Evolutionary conservation across 371 early-diverging fungal genomes (phyloP).

Genomic region (Dinochytrium kinnereticum): DNA sequence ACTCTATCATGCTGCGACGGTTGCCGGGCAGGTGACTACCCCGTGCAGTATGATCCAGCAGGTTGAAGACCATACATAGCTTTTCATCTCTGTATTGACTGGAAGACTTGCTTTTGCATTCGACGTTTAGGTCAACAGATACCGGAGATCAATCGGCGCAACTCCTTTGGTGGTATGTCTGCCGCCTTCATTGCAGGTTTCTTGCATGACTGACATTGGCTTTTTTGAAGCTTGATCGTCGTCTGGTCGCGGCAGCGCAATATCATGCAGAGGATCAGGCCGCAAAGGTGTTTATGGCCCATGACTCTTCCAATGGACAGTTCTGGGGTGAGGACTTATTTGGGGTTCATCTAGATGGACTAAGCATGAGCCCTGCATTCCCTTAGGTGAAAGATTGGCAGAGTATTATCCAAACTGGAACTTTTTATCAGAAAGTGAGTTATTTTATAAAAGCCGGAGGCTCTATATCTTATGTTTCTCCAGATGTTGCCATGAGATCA

Average conservation of each 20-base stretch:
- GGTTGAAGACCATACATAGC: conserved; percentile 9
- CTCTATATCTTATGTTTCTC: not conserved
- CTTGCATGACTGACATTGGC: not conserved
- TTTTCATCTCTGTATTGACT: too few relatives aligned
- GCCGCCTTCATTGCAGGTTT: not conserved
- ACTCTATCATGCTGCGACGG: not conserved
- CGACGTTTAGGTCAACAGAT: conserved; percentile 8
- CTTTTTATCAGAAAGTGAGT: conserved; percentile 9
- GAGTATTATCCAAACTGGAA: conserved; percentile 13
- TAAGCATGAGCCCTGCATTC: too few relatives aligned
- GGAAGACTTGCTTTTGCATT: not conserved
- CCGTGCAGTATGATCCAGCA: conserved; percentile 3
- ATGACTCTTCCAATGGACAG: not conserved
- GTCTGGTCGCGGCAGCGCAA: conserved; percentile 11
- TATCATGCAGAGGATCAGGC: conserved; percentile 8
- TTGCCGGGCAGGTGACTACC: not conserved
- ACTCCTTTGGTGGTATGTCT: not conserved
- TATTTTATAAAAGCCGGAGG: not conserved
- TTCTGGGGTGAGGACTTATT: not conserved
- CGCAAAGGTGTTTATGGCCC: not conserved
- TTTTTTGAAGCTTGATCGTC: not conserved
- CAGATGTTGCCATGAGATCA: conserved; percentile 9
- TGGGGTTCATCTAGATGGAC: too few relatives aligned
- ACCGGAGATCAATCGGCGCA: not conserved
- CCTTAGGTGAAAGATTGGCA: not conserved